phyloP scores from a whole-genome alignment of 2,329 filamentous ascomycete genomes.

The Fusarium sp. region DNA sequence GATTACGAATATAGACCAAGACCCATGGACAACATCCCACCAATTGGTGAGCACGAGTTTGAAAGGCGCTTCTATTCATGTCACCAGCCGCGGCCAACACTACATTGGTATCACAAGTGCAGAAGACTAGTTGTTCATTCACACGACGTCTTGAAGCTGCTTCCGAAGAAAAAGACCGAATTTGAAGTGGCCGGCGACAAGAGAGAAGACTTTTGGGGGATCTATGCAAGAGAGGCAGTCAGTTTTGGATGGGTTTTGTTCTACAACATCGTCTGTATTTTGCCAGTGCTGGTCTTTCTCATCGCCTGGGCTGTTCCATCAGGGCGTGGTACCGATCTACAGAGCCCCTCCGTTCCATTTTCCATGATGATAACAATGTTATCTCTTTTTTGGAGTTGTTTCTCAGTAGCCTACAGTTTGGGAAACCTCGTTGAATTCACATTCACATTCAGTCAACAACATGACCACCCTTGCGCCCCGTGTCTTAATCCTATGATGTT shows the following conservation, averaged over 20 bases:
- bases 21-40: not conserved
- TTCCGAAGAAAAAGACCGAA: not conserved
- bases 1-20: not conserved
- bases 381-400: not conserved
- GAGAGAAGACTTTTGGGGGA: not conserved
- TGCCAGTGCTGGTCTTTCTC: not conserved
- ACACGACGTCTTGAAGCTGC: not conserved
- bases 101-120: slow-evolving; percentile 1
- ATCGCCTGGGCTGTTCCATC: not conserved
- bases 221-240: not conserved
- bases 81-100: not conserved
- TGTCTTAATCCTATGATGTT: no score
- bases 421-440: not conserved
- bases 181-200: not conserved
- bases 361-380: not conserved
- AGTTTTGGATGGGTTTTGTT: not conserved
- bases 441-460: no score
- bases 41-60: not conserved
- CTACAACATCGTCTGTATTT: not conserved
- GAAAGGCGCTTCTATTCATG: not conserved
- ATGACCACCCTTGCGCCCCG: no score
- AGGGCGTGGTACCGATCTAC: not conserved
- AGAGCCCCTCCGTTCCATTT: not conserved
- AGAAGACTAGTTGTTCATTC: not conserved
- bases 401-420: not conserved